A percentile compares a stretch with the other conserved stretches of the same genome.
phyloP scores from a whole-genome alignment of 768 basidiomycete species.

The Cystobasidium ongulense region DNA sequence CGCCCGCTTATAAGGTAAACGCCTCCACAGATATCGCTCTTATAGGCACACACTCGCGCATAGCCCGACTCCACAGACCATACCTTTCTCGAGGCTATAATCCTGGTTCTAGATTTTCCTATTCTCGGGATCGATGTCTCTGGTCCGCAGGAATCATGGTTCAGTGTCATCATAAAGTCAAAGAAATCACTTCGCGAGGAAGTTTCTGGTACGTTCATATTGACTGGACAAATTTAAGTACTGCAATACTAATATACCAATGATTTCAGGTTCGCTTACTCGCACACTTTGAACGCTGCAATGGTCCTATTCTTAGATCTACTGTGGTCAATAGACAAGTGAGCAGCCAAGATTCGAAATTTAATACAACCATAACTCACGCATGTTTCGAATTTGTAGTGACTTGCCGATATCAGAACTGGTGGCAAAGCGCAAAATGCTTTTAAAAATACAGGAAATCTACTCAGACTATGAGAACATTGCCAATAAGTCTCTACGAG shows the following conservation, averaged over 20 bases:
- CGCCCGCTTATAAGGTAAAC: neutral
- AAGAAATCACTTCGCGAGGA: conserved; percentile 22
- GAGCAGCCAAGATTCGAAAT: neutral
- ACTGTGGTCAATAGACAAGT: conserved; percentile 1
- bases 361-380: neutral
- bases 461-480: conserved; percentile 8
- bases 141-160: conserved; percentile 31
- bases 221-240: neutral
- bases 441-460: neutral
- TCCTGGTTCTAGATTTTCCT: conserved; percentile 12
- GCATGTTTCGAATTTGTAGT: neutral
- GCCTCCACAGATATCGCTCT: neutral
- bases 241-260: neutral
- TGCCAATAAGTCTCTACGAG: neutral
- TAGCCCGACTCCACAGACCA: conserved; percentile 38
- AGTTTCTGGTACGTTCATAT: neutral
- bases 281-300: neutral
- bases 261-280: neutral
- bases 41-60: conserved; percentile 32
- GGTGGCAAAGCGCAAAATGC: neutral
- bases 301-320: neutral
- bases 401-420: neutral
- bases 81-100: conserved; percentile 35
- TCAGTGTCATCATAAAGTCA: conserved; percentile 29
- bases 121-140: conserved; percentile 35